Evolutionary conservation across 2,329 filamentous ascomycete genomes (phyloP).

Genomic region (Ophiognomonia clavigignenti-juglandacearum): DNA sequence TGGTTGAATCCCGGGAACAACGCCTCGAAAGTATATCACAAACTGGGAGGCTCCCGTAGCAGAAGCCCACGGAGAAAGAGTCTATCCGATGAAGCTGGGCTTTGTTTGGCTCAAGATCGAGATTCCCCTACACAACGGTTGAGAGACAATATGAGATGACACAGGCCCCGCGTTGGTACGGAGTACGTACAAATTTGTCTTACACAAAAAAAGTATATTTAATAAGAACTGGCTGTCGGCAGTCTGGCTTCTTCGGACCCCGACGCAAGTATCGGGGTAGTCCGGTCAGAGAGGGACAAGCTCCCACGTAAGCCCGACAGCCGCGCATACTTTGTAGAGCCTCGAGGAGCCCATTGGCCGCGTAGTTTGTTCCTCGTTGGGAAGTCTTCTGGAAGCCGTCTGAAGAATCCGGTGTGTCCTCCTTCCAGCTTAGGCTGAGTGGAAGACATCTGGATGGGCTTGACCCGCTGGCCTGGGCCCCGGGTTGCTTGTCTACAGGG

Average conservation of each 20-base stretch:
- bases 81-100: too few species aligned
- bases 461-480: background rate
- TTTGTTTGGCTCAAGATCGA: too few species aligned
- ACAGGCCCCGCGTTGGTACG: too few species aligned
- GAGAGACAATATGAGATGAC: too few species aligned
- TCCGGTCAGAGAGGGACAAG: background rate
- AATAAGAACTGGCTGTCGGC: background rate
- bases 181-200: conserved; percentile 3
- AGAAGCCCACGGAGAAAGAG: too few species aligned
- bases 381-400: background rate
- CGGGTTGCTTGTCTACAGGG: background rate
- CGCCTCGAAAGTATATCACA: background rate
- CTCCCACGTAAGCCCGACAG: background rate
- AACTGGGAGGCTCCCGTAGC: background rate
- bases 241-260: conserved; percentile 9
- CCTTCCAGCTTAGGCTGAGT: background rate
- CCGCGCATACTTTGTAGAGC: too few species aligned
- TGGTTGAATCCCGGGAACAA: conserved; percentile 14
- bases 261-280: background rate
- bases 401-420: too few species aligned
- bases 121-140: too few species aligned
- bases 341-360: background rate
- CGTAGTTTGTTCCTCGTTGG: background rate
- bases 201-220: background rate
- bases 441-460: background rate